These are phyloP conservation scores for Crithidia bombi DNA, from an alignment of 208 protist genomes.

Conservation along the genomic window DNA sequence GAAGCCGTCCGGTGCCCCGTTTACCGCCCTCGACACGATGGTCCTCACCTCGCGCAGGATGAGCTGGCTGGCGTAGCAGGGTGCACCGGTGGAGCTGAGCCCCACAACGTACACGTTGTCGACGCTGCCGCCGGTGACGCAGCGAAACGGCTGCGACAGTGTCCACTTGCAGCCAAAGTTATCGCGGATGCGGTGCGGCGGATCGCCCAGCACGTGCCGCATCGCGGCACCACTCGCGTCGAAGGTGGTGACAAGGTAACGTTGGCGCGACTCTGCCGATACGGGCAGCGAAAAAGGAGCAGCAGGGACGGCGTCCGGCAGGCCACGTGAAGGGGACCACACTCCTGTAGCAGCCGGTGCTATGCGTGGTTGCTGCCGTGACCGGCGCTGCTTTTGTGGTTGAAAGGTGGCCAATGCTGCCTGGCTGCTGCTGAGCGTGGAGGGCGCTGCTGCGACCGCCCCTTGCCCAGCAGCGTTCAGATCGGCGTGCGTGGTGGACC, in stretches of 20 bases:
- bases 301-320: neutral
- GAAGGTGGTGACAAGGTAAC: neutral
- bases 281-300: neutral
- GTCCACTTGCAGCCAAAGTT: neutral
- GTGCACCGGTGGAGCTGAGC: neutral
- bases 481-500: neutral
- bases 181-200: neutral
- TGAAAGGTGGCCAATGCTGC: too few species aligned
- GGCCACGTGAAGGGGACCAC: neutral
- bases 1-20: neutral
- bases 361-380: too few species aligned
- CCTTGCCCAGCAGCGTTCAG: neutral
- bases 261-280: neutral
- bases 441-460: too few species aligned
- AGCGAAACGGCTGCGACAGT: neutral
- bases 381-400: too few species aligned
- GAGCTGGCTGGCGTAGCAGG: neutral
- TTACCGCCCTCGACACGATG: constrained; percentile 6
- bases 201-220: constrained; percentile 5
- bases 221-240: neutral
- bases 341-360: too few species aligned
- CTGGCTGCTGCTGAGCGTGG: too few species aligned
- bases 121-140: neutral
- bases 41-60: neutral
- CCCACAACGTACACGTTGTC: neutral